Evolutionary conservation across 768 basidiomycete species (phyloP).

Genomic region (Brasilioporus rufonigricans): DNA sequence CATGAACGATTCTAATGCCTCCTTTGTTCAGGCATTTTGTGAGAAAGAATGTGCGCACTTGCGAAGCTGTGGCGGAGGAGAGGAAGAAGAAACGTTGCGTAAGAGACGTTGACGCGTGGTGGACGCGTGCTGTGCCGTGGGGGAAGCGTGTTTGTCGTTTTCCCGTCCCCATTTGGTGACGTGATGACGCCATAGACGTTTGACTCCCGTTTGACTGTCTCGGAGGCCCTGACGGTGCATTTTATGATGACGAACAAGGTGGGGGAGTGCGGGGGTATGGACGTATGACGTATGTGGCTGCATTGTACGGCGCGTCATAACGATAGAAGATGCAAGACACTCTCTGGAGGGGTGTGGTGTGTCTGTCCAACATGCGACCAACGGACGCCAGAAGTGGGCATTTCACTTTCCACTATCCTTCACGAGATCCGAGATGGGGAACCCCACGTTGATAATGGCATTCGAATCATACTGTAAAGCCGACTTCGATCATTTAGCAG

Average conservation of each 20-base stretch:
- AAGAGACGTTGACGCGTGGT: conserved; percentile 16
- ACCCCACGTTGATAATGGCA: conserved; percentile 11
- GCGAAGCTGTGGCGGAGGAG: background rate
- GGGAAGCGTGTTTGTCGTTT: conserved; percentile 20
- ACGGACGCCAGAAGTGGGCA: conserved; percentile 7
- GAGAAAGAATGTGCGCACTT: background rate
- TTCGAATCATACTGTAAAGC: conserved; percentile 3
- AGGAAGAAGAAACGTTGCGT: conserved; percentile 9
- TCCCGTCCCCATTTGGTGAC: conserved; percentile 9
- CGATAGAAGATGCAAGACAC: conserved; percentile 9
- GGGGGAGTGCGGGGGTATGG: conserved; percentile 21
- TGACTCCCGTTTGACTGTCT: conserved; percentile 12
- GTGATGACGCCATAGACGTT: conserved; percentile 18
- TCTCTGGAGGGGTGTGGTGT: background rate
- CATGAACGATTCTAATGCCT: background rate
- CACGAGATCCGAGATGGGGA: conserved; percentile 12
- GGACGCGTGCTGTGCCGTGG: conserved; percentile 30
- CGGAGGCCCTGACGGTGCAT: conserved; percentile 9
- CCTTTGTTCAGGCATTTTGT: conserved; percentile 8
- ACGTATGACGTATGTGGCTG: conserved; percentile 17
- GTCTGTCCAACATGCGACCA: conserved; percentile 16
- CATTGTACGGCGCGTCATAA: background rate
- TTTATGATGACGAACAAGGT: conserved; percentile 14
- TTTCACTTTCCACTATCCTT: background rate
- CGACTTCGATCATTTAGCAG: conserved; percentile 8